Base-by-base conservation (phyloP, 2,329 filamentous ascomycete species). In the Chrysosporium keratinophilum region DNA sequence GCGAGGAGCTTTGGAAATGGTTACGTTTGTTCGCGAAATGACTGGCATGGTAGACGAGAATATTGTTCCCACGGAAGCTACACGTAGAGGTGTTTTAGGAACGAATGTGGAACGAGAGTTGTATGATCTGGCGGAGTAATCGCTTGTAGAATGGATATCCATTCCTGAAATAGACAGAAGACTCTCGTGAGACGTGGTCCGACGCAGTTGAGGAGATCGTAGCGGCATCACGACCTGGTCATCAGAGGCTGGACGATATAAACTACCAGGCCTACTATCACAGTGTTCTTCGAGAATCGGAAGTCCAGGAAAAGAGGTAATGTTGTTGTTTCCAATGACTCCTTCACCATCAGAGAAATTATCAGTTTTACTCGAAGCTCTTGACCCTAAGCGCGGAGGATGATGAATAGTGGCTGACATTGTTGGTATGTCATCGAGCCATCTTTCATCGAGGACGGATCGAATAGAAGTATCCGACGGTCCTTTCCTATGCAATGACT, bases 81-180 rank as follows among this genome's bases (percentile, higher is more conserved):
- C 71, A 50, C 75, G 73, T 14, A 71, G 72, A 53, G 75, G 74
- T 33, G 73, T 69, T 42, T 39, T 57, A 3, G 49, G 39, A 31
- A 49, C n/a, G 39, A 49, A 55, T 34, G 42, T 71, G 65, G 52
- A 65, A 75, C 74, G 54, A 74, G 74, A 75, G 73, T 49, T 37
- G n/a, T 37, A 77, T 66, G 57, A 81, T 64, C 19, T 62, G 63
- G 57, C 80, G 17, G 55, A 93, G 78, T 62, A 94, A 87, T 34
- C 85, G 62, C 84, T 52, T 83, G 3, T 94, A 76, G 86, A 89
- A 66, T 95, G 89, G 48, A 95, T 94, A 65, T 96, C 91, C 67
- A 95, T 84, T 1, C 88, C 89, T 0, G 84, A 81, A 1, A 95
- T 78, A 0, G 90, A 96, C 60, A 96, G 79, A 57, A 96, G 83